phyloP scores from a whole-genome alignment of 192 early-diverging fungal genomes.

The Chytriomyces confervae region DNA sequence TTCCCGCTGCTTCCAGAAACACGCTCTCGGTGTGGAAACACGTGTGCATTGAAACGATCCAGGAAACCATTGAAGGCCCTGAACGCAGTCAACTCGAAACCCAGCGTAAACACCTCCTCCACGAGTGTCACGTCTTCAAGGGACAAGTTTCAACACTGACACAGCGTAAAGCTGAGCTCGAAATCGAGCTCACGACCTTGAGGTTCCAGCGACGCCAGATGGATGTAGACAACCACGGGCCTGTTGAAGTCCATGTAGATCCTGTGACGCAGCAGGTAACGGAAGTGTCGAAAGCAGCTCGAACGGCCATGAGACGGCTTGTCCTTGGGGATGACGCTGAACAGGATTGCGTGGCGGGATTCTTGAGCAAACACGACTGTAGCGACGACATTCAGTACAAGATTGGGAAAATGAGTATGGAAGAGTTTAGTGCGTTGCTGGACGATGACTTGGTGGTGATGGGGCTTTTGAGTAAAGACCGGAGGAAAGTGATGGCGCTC shows the following conservation, averaged over 20 bases:
- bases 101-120: slow-evolving; percentile 37
- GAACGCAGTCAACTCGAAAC: slow-evolving; percentile 47
- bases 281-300: slow-evolving; percentile 40
- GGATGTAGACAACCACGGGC: slow-evolving; percentile 42
- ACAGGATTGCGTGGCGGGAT: slow-evolving; percentile 28
- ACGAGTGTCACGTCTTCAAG: slow-evolving; percentile 40
- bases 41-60: slow-evolving; percentile 53
- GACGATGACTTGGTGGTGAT: slow-evolving; percentile 45
- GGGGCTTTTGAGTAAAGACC: slow-evolving; percentile 49
- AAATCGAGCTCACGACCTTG: slow-evolving; percentile 41
- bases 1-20: slow-evolving; percentile 18
- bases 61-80: slow-evolving; percentile 43
- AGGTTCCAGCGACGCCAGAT: slow-evolving; percentile 48
- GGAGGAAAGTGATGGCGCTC: slow-evolving; percentile 55
- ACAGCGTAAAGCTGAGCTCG: slow-evolving; percentile 47
- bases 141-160: slow-evolving; percentile 36
- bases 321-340: slow-evolving; percentile 53
- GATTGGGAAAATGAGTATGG: slow-evolving; percentile 47
- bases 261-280: slow-evolving; percentile 46
- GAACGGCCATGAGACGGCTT: slow-evolving; percentile 44
- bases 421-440: slow-evolving; percentile 47
- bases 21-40: slow-evolving; percentile 44
- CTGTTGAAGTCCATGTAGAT: slow-evolving; percentile 43
- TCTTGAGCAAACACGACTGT: slow-evolving; percentile 59
- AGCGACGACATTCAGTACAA: slow-evolving; percentile 42